Percentiles rank a stretch among this genome's conserved stretches.
phyloP scores from a whole-genome alignment of 2,329 filamentous ascomycete genomes.

The Passalora sequoiae region DNA sequence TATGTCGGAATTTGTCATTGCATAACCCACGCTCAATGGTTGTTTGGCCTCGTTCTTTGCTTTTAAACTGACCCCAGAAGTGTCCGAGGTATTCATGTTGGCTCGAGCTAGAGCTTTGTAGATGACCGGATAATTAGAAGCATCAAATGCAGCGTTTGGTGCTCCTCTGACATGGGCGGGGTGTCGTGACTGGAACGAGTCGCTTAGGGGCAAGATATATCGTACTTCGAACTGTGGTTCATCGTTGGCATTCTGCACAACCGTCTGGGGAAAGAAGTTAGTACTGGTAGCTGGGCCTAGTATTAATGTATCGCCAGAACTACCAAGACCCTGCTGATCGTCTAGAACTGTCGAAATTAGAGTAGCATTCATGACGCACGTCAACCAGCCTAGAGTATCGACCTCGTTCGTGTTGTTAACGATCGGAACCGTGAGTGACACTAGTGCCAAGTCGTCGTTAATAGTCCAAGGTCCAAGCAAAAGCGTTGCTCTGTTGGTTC shows the following conservation, averaged over 20 bases:
- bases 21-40: conserved; percentile 73
- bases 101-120: conserved; percentile 52
- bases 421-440: conserved; percentile 78
- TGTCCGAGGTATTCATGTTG: conserved; percentile 43
- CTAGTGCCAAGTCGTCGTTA: conserved; percentile 66
- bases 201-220: conserved; percentile 29
- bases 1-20: conserved; percentile 60
- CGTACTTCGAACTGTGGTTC: conserved; percentile 23
- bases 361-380: conserved; percentile 64
- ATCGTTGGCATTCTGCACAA: conserved; percentile 28
- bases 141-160: conserved; percentile 52
- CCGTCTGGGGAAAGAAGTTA: conserved; percentile 48
- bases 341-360: conserved; percentile 58
- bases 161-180: conserved; percentile 31
- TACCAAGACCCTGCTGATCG: conserved; percentile 64
- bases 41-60: conserved; percentile 68
- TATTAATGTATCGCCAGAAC: conserved; percentile 64
- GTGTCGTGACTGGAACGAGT: conserved; percentile 26
- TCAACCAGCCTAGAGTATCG: conserved; percentile 77
- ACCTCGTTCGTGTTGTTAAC: conserved; percentile 57
- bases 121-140: conserved; percentile 59
- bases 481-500: conserved; percentile 50
- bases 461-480: conserved; percentile 70
- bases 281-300: conserved; percentile 62
- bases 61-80: conserved; percentile 56